phyloP scores from a whole-genome alignment of 768 basidiomycete genomes.

The Clitopilus passeckerianus region DNA sequence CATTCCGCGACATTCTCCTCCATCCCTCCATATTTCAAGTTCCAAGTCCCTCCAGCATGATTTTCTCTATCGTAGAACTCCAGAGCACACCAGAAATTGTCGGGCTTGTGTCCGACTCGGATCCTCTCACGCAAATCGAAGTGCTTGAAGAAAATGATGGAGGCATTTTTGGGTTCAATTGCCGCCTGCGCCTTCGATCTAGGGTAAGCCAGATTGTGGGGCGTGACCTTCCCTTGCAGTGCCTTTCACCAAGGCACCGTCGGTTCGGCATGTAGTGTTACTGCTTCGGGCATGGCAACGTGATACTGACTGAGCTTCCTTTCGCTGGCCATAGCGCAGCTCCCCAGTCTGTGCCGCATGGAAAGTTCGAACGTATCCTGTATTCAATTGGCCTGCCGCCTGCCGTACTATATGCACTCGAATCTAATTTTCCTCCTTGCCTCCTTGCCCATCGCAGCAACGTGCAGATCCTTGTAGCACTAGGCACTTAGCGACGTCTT shows the following conservation, averaged over 20 bases:
- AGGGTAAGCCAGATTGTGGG: not conserved
- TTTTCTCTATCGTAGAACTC: not conserved
- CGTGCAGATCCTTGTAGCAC: not conserved
- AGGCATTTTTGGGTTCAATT: not conserved
- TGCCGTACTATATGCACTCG: not conserved
- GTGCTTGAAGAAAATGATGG: not conserved
- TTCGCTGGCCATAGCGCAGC: not conserved
- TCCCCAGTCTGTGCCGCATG: too few relatives aligned
- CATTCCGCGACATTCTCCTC: not conserved
- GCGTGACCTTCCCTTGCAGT: slow-evolving; percentile 1
- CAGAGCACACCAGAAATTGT: not conserved
- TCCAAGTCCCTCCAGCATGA: not conserved
- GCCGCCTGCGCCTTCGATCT: not conserved
- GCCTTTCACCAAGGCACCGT: not conserved
- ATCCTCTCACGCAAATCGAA: not conserved
- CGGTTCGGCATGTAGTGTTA: not conserved
- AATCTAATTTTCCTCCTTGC: not conserved
- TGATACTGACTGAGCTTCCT: not conserved
- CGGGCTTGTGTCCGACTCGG: not conserved
- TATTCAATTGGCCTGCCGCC: not conserved
- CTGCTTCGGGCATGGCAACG: not conserved
- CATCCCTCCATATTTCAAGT: not conserved
- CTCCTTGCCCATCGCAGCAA: not conserved
- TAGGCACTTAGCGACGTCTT: not conserved
- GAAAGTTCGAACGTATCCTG: not conserved